These are phyloP conservation scores for Avena eriantha DNA, from an alignment of 176 grass and related monocot species.

Conservation along the genomic window DNA sequence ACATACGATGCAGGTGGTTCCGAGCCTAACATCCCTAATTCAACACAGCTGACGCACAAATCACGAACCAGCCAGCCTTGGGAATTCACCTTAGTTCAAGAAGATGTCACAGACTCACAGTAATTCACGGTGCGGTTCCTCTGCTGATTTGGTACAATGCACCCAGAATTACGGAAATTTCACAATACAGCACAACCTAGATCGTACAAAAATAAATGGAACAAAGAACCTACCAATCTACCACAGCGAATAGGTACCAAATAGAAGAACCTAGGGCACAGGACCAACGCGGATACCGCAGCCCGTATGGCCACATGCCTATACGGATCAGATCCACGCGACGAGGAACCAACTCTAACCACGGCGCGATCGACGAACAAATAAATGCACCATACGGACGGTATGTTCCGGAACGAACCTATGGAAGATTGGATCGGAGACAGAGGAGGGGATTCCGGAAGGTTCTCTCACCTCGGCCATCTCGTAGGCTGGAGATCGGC, in stretches of 20 bases:
- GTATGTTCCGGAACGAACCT: neutral
- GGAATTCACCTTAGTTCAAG: neutral
- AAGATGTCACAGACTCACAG: neutral
- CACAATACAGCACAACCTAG: neutral
- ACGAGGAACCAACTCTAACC: neutral
- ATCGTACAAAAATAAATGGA: neutral
- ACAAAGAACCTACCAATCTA: neutral
- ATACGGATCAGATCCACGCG: conserved; percentile 7
- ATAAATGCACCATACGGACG: neutral
- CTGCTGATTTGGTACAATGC: neutral
- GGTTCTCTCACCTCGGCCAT: conserved; percentile 52
- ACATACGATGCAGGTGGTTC: neutral
- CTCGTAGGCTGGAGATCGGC: conserved; percentile 14
- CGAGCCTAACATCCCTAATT: neutral
- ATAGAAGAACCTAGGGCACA: neutral
- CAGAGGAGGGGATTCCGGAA: neutral
- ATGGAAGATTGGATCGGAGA: neutral
- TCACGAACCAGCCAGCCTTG: neutral
- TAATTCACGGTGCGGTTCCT: neutral
- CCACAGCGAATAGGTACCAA: neutral
- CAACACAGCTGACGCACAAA: neutral
- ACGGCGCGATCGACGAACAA: conserved; percentile 23
- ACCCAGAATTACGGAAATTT: neutral
- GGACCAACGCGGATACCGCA: neutral
- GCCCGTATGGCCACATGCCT: neutral